phyloP scores from a whole-genome alignment of 2,329 filamentous ascomycete species.

The Fusarium mangiferae region DNA sequence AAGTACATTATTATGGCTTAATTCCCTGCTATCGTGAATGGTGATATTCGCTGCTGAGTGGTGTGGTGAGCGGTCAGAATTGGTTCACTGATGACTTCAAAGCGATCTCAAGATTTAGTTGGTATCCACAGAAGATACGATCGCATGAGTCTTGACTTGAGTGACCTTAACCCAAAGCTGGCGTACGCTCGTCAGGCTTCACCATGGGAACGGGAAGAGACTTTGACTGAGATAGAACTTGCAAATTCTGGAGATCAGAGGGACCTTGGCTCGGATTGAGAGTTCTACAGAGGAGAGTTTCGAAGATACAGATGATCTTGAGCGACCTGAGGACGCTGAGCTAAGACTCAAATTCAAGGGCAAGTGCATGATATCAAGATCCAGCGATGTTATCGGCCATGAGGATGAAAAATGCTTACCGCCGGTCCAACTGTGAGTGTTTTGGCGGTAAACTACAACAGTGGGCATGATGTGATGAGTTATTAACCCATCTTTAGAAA shows the following conservation, averaged over 20 bases:
- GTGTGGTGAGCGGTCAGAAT: neutral
- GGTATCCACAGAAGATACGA: neutral
- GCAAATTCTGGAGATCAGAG: neutral
- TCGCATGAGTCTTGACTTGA: neutral
- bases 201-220: neutral
- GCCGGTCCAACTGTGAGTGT: neutral
- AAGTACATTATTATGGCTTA: constrained; percentile 14
- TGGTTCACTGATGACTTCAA: neutral
- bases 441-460: neutral
- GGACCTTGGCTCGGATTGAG: neutral
- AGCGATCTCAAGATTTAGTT: neutral
- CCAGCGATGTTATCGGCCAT: neutral
- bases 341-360: neutral
- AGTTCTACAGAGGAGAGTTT: neutral
- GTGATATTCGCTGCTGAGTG: neutral
- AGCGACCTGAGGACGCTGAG: neutral
- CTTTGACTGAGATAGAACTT: neutral
- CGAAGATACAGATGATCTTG: neutral
- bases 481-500: neutral
- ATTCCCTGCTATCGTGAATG: neutral
- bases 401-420: neutral
- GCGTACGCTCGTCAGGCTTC: neutral
- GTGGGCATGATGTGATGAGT: neutral
- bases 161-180: neutral
- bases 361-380: neutral